Percentiles rank a stretch among this genome's conserved stretches.
Evolutionary conservation across 768 basidiomycete species (phyloP).

Genomic region (Tylopilus plumbeoviolaceoides): DNA sequence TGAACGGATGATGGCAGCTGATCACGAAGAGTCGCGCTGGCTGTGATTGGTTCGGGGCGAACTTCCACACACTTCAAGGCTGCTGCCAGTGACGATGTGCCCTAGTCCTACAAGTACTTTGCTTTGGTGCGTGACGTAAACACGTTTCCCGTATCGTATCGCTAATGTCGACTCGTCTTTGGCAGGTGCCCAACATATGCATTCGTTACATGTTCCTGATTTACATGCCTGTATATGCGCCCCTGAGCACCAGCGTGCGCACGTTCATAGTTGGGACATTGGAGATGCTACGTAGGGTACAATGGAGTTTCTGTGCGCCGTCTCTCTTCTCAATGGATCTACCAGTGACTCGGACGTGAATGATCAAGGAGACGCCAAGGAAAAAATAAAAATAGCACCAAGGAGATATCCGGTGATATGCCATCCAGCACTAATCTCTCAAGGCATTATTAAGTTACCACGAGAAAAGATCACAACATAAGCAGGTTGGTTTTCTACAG

Average conservation of each 20-base stretch:
- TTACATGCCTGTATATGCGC: slow-evolving; percentile 57
- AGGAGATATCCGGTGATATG: no score
- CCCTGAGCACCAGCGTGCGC: slow-evolving; percentile 43
- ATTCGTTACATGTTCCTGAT: slow-evolving; percentile 84
- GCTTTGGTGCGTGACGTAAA: slow-evolving; percentile 52
- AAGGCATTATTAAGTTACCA: no score
- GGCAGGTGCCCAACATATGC: slow-evolving; percentile 63
- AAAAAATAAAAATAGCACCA: no score
- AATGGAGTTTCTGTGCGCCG: slow-evolving; percentile 87
- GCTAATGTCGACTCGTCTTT: background rate
- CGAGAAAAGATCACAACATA: no score
- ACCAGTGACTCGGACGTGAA: no score
- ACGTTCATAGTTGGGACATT: slow-evolving; percentile 65
- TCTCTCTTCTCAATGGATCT: background rate
- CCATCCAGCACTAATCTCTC: no score
- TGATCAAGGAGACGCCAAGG: background rate
- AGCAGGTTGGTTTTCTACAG: no score
- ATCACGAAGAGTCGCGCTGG: background rate
- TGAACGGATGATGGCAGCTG: no score
- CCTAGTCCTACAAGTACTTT: slow-evolving; percentile 71
- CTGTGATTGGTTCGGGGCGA: background rate
- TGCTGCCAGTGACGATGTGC: background rate
- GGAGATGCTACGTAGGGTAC: slow-evolving; percentile 77
- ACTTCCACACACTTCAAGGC: background rate
- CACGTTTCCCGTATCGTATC: background rate